A percentile compares a stretch with the other conserved stretches of the same genome.
Conservation (phyloP, 768 basidiomycete species). For the Macrolepiota dolichaula region DNA sequence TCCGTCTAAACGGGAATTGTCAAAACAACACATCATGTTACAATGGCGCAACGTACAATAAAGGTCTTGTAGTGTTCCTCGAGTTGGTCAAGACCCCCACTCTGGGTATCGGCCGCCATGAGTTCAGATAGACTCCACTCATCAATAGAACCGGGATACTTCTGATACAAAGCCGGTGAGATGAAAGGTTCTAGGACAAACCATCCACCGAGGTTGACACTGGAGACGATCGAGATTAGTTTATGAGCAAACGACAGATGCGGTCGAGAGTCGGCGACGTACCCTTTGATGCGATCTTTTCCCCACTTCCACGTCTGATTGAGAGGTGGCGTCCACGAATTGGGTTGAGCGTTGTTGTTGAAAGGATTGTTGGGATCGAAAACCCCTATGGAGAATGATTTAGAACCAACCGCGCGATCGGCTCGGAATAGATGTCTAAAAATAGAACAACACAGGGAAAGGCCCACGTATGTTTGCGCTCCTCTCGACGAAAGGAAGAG, state of each 20-base stretch:
- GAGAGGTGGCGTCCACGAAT: conserved; percentile 78
- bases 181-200: conserved; percentile 76
- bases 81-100: conserved; percentile 53
- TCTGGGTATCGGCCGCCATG: conserved; percentile 53
- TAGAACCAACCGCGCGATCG: neutral
- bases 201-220: conserved; percentile 77
- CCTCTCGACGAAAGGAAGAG: neutral
- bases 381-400: conserved; percentile 42
- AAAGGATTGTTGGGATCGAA: conserved; percentile 70
- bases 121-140: conserved; percentile 72
- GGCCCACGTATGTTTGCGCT: neutral
- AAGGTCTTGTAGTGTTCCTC: conserved; percentile 84
- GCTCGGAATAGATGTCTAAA: neutral
- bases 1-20: conserved; percentile 57
- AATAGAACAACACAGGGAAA: neutral
- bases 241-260: neutral
- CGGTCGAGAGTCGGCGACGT: conserved; percentile 14
- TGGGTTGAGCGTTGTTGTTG: conserved; percentile 69
- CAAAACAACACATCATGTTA: neutral
- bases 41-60: conserved; percentile 51
- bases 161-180: conserved; percentile 63
- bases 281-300: conserved; percentile 61
- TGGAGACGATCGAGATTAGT: conserved; percentile 21
- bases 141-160: conserved; percentile 59
- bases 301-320: conserved; percentile 74